A percentile compares a stretch with the other conserved stretches of the same genome.
Conservation (phyloP, 2,329 filamentous ascomycete genomes). For the Colletotrichum sp. region DNA sequence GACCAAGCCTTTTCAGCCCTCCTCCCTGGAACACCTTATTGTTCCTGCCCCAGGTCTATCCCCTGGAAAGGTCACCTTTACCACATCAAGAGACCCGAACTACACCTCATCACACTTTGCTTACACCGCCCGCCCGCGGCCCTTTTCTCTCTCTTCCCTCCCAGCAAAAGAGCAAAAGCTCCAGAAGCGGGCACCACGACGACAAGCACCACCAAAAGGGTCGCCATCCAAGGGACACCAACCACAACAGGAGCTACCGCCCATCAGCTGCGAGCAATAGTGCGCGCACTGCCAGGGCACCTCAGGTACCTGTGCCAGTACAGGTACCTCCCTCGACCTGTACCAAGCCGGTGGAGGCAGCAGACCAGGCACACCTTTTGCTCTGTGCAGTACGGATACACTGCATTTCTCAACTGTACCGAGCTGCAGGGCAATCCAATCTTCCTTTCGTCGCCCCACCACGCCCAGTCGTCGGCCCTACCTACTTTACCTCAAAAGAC, state of each 20-base stretch:
- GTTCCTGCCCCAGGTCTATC: background rate
- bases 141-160: background rate
- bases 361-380: background rate
- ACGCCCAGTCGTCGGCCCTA: slow-evolving; percentile 14
- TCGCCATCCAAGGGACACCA: background rate
- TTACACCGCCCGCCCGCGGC: slow-evolving; percentile 13
- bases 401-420: slow-evolving; percentile 1
- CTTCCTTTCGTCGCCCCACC: slow-evolving; percentile 13
- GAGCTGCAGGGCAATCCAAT: slow-evolving; percentile 17
- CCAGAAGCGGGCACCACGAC: background rate
- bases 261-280: background rate
- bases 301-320: background rate
- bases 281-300: background rate
- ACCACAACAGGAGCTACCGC: background rate
- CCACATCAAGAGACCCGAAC: background rate
- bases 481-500: slow-evolving; percentile 14
- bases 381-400: background rate
- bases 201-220: background rate
- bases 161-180: background rate
- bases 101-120: background rate
- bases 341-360: slow-evolving; percentile 1
- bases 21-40: slow-evolving; percentile 17
- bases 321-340: background rate
- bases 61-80: background rate
- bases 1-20: slow-evolving; percentile 13